These are phyloP conservation scores for Inosperma sp. DNA, from an alignment of 768 basidiomycete species.

Conservation along the genomic window DNA sequence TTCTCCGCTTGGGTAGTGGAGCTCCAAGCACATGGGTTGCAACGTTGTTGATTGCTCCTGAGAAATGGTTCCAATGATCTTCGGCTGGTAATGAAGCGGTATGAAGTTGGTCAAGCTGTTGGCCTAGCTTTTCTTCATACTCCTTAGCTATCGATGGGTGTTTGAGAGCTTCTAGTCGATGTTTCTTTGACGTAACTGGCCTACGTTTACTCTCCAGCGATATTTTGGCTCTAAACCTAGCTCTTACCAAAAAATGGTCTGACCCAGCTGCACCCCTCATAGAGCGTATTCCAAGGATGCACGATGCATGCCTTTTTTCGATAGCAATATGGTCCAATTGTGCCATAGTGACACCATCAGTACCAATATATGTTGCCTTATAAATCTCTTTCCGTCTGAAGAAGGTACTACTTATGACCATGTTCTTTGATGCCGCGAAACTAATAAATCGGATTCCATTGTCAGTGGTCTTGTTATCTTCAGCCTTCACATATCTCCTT, in stretches of 20 bases:
- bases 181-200: neutral
- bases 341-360: neutral
- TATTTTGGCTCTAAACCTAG: neutral
- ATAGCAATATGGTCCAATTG: neutral
- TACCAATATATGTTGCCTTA: neutral
- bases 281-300: neutral
- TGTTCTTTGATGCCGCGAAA: neutral
- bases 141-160: neutral
- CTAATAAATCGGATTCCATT: neutral
- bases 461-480: neutral
- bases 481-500: no score
- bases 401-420: neutral
- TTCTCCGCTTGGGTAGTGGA: neutral
- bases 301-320: neutral
- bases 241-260: neutral
- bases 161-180: neutral
- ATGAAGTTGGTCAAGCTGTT: neutral
- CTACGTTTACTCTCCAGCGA: neutral
- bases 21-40: neutral
- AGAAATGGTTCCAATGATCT: neutral
- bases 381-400: neutral
- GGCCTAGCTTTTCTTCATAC: neutral
- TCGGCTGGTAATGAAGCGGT: neutral
- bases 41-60: neutral
- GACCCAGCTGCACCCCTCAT: neutral